A percentile compares a stretch with the other conserved stretches of the same genome.
These are phyloP conservation scores for Apiotrichum domesticum DNA, from an alignment of 1,284 basidiomycete species.

Conservation along the genomic window DNA sequence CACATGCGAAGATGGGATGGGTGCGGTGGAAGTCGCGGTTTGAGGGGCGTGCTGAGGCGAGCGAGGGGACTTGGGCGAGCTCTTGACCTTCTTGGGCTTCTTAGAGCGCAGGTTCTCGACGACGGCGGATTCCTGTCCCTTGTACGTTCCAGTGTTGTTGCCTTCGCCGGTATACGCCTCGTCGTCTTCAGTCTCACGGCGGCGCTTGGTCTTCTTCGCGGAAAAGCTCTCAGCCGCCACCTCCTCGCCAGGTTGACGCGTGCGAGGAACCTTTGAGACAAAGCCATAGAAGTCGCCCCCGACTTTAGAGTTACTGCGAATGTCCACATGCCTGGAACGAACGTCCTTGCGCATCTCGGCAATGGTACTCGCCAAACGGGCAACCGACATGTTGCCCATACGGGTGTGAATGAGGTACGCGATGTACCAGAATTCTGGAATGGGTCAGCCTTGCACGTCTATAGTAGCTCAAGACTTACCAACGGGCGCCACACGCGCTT, in stretches of 20 bases:
- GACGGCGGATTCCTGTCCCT: constrained; percentile 4
- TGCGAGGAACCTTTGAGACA: constrained; percentile 19
- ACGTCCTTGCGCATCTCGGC: constrained; percentile 27
- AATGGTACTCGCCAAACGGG: constrained; percentile 27
- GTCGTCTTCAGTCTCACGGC: constrained; percentile 18
- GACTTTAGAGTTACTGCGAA: constrained; percentile 25
- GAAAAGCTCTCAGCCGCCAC: neutral
- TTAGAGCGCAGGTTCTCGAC: constrained; percentile 6
- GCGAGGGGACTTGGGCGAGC: neutral
- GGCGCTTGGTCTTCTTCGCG: constrained; percentile 2
- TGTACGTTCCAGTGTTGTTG: neutral
- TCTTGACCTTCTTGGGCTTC: constrained; percentile 1
- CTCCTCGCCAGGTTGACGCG: constrained; percentile 16
- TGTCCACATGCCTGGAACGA: constrained; percentile 21
- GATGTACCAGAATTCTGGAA: constrained; percentile 34
- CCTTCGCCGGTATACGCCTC: neutral
- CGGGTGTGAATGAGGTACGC: constrained; percentile 30
- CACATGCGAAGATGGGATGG: neutral
- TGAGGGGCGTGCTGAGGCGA: too few species aligned
- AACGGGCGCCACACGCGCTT: constrained; percentile 32
- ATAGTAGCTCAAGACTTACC: constrained; percentile 23
- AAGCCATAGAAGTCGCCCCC: constrained; percentile 15
- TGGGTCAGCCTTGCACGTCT: neutral
- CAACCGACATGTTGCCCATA: constrained; percentile 22
- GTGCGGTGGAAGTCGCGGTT: neutral